Evolutionary conservation across 495 filamentous ascomycete genomes (phyloP).

Genomic region (Trichoderma virens): DNA sequence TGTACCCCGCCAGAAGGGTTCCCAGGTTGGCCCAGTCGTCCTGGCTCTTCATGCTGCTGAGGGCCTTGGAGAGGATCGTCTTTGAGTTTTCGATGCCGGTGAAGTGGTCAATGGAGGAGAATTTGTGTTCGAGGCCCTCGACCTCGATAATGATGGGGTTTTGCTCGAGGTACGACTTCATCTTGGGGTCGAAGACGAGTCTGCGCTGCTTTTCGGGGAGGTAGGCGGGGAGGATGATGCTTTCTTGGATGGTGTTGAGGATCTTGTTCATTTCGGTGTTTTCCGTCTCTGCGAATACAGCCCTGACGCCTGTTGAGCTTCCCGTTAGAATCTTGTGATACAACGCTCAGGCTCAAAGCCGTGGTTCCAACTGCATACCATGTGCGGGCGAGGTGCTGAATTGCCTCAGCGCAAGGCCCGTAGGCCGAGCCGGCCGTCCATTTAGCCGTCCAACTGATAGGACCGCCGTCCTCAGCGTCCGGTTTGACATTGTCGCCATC

Average conservation of each 20-base stretch:
- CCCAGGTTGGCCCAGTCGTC: constrained; percentile 56
- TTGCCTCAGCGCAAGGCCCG: constrained; percentile 5
- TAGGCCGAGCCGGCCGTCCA: neutral
- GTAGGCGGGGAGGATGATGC: constrained; percentile 57
- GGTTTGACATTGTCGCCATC: neutral
- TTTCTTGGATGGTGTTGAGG: constrained; percentile 48
- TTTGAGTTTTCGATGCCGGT: constrained; percentile 22
- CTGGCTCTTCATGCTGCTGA: constrained; percentile 43
- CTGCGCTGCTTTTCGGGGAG: constrained; percentile 48
- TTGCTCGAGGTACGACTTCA: constrained; percentile 42
- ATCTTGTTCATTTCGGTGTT: constrained; percentile 28
- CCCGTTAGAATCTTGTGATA: neutral
- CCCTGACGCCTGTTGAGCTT: constrained; percentile 2
- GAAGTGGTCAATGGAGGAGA: constrained; percentile 39
- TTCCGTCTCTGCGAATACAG: constrained; percentile 25
- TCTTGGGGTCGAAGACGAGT: constrained; percentile 43
- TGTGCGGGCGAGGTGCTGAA: constrained; percentile 7
- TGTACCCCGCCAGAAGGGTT: constrained; percentile 50
- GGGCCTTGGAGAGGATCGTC: constrained; percentile 29
- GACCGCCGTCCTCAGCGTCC: neutral
- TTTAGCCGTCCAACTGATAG: neutral
- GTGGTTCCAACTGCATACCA: constrained; percentile 1
- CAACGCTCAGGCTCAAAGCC: no score
- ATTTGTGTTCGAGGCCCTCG: constrained; percentile 47
- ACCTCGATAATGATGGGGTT: constrained; percentile 57